A percentile compares a stretch with the other conserved stretches of the same genome.
Conservation (phyloP, 768 basidiomycete species). For the Tulasnella sp. region DNA sequence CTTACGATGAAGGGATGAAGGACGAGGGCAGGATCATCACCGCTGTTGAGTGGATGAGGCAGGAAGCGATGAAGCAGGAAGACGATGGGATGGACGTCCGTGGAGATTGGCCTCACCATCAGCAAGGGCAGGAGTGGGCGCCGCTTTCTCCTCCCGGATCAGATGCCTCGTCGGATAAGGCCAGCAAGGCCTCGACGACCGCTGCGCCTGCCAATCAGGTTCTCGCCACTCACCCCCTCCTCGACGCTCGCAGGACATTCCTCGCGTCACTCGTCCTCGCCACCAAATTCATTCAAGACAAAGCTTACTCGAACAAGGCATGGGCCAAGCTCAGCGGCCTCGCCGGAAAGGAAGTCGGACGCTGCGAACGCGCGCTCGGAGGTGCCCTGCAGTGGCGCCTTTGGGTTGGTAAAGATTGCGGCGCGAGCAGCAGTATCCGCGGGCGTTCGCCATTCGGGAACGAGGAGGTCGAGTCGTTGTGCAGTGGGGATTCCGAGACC, state of each 20-base stretch:
- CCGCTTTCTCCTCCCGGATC: not conserved
- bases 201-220: slow-evolving; percentile 48
- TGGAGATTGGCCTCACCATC: not conserved
- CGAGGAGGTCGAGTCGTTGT: not conserved
- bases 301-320: slow-evolving; percentile 86
- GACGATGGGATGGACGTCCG: not conserved
- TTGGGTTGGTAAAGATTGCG: slow-evolving; percentile 72
- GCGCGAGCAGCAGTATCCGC: slow-evolving; percentile 24
- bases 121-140: not conserved
- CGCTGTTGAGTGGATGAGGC: not conserved
- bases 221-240: slow-evolving; percentile 41
- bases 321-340: slow-evolving; percentile 94
- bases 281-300: slow-evolving; percentile 88
- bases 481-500: slow-evolving; percentile 7
- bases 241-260: slow-evolving; percentile 84
- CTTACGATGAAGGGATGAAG: slow-evolving; percentile 19
- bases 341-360: slow-evolving; percentile 73
- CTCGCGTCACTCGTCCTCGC: slow-evolving; percentile 82
- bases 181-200: not conserved
- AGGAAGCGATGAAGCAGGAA: slow-evolving; percentile 4
- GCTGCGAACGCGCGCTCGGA: slow-evolving; percentile 82
- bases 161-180: not conserved
- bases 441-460: not conserved
- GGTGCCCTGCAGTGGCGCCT: slow-evolving; percentile 84
- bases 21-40: slow-evolving; percentile 15